Conservation (phyloP, 2,329 filamentous ascomycete genomes). For the Calonectria naviculata region DNA sequence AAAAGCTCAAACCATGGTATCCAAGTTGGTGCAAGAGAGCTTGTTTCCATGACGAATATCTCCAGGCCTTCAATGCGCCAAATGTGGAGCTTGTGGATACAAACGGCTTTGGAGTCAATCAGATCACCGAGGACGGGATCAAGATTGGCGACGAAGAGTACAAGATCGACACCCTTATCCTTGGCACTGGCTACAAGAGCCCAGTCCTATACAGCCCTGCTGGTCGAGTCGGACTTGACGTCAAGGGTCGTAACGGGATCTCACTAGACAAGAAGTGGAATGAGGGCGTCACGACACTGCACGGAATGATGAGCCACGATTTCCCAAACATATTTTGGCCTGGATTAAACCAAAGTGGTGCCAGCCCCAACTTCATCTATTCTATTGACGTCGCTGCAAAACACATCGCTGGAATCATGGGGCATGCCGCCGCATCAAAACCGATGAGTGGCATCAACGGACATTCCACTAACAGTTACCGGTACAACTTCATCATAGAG, state of each 20-base stretch:
- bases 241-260: slow-evolving; percentile 56
- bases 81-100: slow-evolving; percentile 72
- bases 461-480: slow-evolving; percentile 10
- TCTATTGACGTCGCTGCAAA: slow-evolving; percentile 47
- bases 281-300: slow-evolving; percentile 59
- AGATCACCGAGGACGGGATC: background rate
- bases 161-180: slow-evolving; percentile 1
- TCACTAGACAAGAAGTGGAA: slow-evolving; percentile 59
- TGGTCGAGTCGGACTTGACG: slow-evolving; percentile 26
- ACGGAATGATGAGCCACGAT: slow-evolving; percentile 58
- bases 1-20: slow-evolving; percentile 69
- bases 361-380: slow-evolving; percentile 51
- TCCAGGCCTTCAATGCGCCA: slow-evolving; percentile 44
- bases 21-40: slow-evolving; percentile 72
- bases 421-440: slow-evolving; percentile 23
- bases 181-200: slow-evolving; percentile 50
- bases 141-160: background rate
- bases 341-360: slow-evolving; percentile 52
- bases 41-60: slow-evolving; percentile 69
- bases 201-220: slow-evolving; percentile 45
- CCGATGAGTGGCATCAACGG: too few relatives aligned
- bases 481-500: slow-evolving; percentile 49
- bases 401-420: slow-evolving; percentile 55
- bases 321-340: slow-evolving; percentile 68
- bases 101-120: slow-evolving; percentile 7